Evolutionary conservation across 2,329 filamentous ascomycete genomes (phyloP).

Genomic region (Paecilomyces niveus): DNA sequence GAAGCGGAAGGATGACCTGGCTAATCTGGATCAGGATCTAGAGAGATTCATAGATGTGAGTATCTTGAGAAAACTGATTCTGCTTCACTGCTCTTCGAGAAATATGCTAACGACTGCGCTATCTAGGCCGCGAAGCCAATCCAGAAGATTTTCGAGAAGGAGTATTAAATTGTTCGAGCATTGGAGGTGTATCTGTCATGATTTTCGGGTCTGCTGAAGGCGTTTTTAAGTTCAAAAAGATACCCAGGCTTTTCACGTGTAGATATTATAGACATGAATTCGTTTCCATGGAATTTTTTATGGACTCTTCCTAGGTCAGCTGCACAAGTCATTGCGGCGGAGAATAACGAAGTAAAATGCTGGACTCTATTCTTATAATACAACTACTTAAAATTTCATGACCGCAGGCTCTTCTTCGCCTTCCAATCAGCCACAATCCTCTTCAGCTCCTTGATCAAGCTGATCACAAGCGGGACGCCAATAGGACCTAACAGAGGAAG

Average conservation of each 20-base stretch:
- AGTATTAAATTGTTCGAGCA: slow-evolving; percentile 28
- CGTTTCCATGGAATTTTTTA: not conserved
- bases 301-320: not conserved
- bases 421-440: slow-evolving; percentile 33
- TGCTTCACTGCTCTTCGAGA: slow-evolving; percentile 5
- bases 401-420: slow-evolving; percentile 12
- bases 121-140: slow-evolving; percentile 76
- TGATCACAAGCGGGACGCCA: slow-evolving; percentile 81
- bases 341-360: not conserved
- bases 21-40: slow-evolving; percentile 81
- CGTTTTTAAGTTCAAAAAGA: not conserved
- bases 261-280: not conserved
- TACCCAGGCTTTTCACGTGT: not conserved
- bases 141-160: slow-evolving; percentile 76
- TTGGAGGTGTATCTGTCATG: not conserved
- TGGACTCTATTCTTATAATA: not conserved
- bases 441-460: slow-evolving; percentile 72
- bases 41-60: slow-evolving; percentile 88
- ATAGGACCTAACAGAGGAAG: slow-evolving; percentile 84
- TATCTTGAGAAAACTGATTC: slow-evolving; percentile 11
- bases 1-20: slow-evolving; percentile 86
- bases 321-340: not conserved
- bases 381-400: not conserved
- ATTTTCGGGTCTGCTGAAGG: not conserved
- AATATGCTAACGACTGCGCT: slow-evolving; percentile 5